phyloP scores from a whole-genome alignment of 2,329 filamentous ascomycete genomes.

The Ophiostoma himal-ulmi region DNA sequence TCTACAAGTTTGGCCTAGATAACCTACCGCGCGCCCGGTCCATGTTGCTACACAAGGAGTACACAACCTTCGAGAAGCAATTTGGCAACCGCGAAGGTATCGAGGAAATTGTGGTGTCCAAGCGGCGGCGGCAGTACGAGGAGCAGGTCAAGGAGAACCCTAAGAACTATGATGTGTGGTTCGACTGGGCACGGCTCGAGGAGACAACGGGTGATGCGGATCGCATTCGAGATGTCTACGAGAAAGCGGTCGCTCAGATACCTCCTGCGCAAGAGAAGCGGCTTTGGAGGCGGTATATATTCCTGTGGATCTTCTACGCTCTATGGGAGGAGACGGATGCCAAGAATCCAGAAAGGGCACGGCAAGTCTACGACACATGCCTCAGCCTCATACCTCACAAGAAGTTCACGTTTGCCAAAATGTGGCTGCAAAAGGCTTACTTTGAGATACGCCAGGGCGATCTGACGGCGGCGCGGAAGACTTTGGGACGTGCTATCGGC shows the following conservation, averaged over 20 bases:
- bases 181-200: constrained; percentile 88
- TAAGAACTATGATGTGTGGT: constrained; percentile 96
- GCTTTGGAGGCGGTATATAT: constrained; percentile 95
- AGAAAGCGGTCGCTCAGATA: constrained; percentile 89
- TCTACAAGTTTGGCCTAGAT: constrained; percentile 95
- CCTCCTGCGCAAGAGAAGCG: constrained; percentile 94
- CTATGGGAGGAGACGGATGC: constrained; percentile 88
- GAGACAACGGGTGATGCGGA: constrained; percentile 78
- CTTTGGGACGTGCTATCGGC: constrained; percentile 81
- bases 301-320: constrained; percentile 96
- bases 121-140: constrained; percentile 88
- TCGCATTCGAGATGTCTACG: constrained; percentile 85
- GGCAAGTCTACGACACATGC: constrained; percentile 87
- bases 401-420: constrained; percentile 93
- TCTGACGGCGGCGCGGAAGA: constrained; percentile 74
- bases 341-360: constrained; percentile 69
- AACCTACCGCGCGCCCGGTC: constrained; percentile 84
- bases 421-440: constrained; percentile 90
- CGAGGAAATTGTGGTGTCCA: constrained; percentile 92
- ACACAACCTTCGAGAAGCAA: constrained; percentile 97
- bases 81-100: constrained; percentile 90
- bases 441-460: constrained; percentile 88
- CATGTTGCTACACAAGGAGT: constrained; percentile 79
- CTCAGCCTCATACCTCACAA: constrained; percentile 87
- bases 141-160: constrained; percentile 89